These are phyloP conservation scores for Peronospora belbahrii DNA, from an alignment of 352 stramenopile species.

Conservation along the genomic window DNA sequence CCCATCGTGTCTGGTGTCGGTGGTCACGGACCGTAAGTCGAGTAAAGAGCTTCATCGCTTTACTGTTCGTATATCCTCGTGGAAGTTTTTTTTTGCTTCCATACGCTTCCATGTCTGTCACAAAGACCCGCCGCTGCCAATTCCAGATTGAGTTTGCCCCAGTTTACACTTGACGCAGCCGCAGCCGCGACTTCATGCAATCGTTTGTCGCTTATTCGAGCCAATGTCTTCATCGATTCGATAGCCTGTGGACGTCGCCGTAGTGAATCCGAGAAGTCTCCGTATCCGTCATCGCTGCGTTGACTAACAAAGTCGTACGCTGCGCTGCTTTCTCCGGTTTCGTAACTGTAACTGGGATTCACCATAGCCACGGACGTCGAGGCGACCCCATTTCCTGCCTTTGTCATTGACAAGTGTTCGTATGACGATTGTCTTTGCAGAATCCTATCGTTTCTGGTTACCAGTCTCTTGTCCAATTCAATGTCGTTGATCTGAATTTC, in stretches of 20 bases:
- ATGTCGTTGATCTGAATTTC: too few relatives aligned
- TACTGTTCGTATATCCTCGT: constrained; percentile 7
- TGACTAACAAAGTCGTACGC: constrained; percentile 15
- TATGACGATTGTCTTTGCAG: constrained; percentile 1
- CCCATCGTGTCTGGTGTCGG: constrained; percentile 27
- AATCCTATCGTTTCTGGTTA: constrained; percentile 3
- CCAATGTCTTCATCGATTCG: constrained; percentile 15
- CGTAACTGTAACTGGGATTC: constrained; percentile 23
- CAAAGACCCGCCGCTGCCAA: constrained; percentile 19
- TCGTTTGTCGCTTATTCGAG: constrained; percentile 31
- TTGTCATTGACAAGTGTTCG: constrained; percentile 8
- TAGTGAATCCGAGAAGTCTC: constrained; percentile 8
- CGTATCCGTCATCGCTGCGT: constrained; percentile 12
- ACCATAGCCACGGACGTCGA: constrained; percentile 19
- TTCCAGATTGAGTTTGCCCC: constrained; percentile 29
- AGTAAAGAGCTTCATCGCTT: constrained; percentile 28
- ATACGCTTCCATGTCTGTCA: constrained; percentile 18
- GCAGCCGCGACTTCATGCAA: constrained; percentile 29
- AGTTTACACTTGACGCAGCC: constrained; percentile 26
- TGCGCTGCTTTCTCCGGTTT: constrained; percentile 17
- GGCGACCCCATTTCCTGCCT: constrained; percentile 10
- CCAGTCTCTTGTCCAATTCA: constrained; percentile 8
- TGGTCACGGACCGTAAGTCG: constrained; percentile 13
- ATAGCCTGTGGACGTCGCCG: constrained; percentile 4
- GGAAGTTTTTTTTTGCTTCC: constrained; percentile 26